Evolutionary conservation across 2,329 filamentous ascomycete species (phyloP), one percentile per base, ranked within the genome.

Genomic region (Fusarium sp.): DNA sequence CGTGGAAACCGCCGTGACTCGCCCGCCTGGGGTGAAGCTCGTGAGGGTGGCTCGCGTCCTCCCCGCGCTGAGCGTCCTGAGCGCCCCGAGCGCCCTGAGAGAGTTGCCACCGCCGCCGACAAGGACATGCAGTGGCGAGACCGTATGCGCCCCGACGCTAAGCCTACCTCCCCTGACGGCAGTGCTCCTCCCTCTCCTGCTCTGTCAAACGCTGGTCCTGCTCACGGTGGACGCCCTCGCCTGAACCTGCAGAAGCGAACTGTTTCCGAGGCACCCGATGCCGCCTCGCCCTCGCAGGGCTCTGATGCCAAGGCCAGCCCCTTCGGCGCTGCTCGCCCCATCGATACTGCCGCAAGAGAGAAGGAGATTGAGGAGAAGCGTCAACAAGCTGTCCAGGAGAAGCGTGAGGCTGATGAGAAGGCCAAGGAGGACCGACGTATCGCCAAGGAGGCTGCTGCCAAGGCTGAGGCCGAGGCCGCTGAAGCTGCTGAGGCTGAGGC

Each of bases 81-180:
- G 33, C 90, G 93, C 78, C 91, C 93, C 79, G 93, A 95, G 77
- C 90, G 91, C 70, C 90, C 92, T 14, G 46, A 51, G 27, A 51
- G 94, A 76, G 88, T 88, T 59, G 93, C 93, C 24, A 98, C 94
- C 65, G 96, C 96, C 44, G 93, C 96, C 58, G 96, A 99, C 69
- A 90, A 94, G 80, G 96, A 98, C 81, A 97, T 92, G 84, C 92
- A 97, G 84, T 99, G 96, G 96, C 93, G 96, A 78, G 88, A 89
- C 75, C 93, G 90, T 83, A 98, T 98, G 95, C 93, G 91, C 75
- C 94, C 96, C n/a, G 95, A 97, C 78, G 81, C 83, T 57, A 90
- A 90, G 81, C 91, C 92, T 14, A 88, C 92, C 24, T 89, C 88
- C 40, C 92, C 92, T 62, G 93, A 96, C 69, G 89, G 90, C 67